Conservation (phyloP, 2,329 filamentous ascomycete genomes). For the Claviceps maximensis region DNA sequence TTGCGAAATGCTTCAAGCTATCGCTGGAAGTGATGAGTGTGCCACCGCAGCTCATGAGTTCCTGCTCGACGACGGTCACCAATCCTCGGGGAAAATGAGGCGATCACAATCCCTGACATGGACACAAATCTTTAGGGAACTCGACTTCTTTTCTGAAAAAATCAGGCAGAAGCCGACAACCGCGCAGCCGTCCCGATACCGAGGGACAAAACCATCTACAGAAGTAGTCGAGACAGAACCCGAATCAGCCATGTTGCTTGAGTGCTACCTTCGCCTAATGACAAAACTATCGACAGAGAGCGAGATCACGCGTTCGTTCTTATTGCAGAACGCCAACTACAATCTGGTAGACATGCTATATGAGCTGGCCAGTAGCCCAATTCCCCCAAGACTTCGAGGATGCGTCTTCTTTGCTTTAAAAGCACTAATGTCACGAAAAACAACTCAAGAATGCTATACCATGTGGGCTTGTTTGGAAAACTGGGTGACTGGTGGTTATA, state of each 20-base stretch:
- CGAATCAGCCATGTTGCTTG: constrained; percentile 91
- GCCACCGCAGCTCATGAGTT: constrained; percentile 81
- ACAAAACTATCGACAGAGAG: constrained; percentile 70
- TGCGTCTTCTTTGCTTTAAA: constrained; percentile 70
- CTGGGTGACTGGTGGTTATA: constrained; percentile 56
- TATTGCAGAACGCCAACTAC: constrained; percentile 52
- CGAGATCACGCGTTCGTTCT: constrained; percentile 54
- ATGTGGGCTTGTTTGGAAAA: constrained; percentile 74
- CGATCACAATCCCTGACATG: constrained; percentile 80
- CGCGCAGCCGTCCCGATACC: constrained; percentile 28
- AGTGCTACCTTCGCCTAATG: constrained; percentile 82
- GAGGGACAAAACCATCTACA: constrained; percentile 45
- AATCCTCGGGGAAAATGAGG: constrained; percentile 63
- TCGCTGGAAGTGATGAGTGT: constrained; percentile 71
- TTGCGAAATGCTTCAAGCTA: constrained; percentile 86
- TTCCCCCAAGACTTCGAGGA: constrained; percentile 66
- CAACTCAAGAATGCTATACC: constrained; percentile 48
- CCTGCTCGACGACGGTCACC: constrained; percentile 69
- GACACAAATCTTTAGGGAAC: constrained; percentile 81
- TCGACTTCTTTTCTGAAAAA: constrained; percentile 70
- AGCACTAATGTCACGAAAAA: constrained; percentile 64
- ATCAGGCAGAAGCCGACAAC: constrained; percentile 57
- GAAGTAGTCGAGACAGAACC: constrained; percentile 70
- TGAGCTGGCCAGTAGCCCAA: constrained; percentile 62
- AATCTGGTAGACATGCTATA: constrained; percentile 63